A percentile compares a stretch with the other conserved stretches of the same genome.
Conservation (phyloP, 805 yeast genomes). For the Candida nemodendra region DNA sequence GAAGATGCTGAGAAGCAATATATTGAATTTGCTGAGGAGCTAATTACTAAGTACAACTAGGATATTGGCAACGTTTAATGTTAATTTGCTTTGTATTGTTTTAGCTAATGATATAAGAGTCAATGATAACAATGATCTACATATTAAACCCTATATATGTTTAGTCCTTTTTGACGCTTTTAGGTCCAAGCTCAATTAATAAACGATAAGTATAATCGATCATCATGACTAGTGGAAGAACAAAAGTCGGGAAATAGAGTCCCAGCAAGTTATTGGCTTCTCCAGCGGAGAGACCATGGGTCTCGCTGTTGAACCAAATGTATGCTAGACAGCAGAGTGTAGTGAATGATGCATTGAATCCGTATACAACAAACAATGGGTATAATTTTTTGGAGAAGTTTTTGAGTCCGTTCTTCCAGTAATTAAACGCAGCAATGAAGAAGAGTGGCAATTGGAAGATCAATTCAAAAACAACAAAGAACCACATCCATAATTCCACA, state of each 20-base stretch:
- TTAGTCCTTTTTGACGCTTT: no score
- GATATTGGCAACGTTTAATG: no score
- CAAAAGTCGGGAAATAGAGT: conserved; percentile 68
- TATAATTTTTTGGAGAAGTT: conserved; percentile 23
- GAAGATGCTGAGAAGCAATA: conserved; percentile 88
- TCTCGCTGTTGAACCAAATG: conserved; percentile 36
- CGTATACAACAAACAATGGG: conserved; percentile 55
- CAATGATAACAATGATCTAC: no score
- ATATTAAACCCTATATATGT: no score
- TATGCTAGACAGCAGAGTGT: conserved; percentile 70
- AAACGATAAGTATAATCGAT: conserved; percentile 39
- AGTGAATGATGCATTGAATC: conserved; percentile 79
- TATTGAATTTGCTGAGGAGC: conserved; percentile 64
- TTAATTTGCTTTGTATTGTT: no score
- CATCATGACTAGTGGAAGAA: conserved; percentile 60
- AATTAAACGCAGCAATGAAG: conserved; percentile 40
- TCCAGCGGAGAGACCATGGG: conserved; percentile 36
- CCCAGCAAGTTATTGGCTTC: conserved; percentile 45
- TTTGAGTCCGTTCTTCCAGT: conserved; percentile 13
- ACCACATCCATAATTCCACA: conserved; percentile 57
- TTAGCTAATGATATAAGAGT: no score
- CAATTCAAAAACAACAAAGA: conserved; percentile 72
- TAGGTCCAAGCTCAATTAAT: conserved; percentile 1
- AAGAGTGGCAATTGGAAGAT: conserved; percentile 81
- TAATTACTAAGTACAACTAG: conserved; percentile 53